Evolutionary conservation across 805 yeast species (phyloP).

Genomic region (Brettanomyces custersianus): DNA sequence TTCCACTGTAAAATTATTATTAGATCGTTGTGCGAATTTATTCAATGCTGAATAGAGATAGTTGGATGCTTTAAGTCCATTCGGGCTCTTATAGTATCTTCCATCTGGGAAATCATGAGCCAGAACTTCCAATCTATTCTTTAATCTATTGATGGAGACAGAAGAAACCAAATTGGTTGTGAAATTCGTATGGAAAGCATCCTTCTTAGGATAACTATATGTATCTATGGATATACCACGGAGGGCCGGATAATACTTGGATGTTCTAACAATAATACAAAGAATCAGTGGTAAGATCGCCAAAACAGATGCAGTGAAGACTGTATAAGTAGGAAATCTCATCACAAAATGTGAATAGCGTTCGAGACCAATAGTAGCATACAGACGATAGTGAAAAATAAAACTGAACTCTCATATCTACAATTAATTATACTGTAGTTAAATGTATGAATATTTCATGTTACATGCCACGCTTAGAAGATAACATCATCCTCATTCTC

Average conservation of each 20-base stretch:
- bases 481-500: conserved; percentile 31
- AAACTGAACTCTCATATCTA: too few species aligned
- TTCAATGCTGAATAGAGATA: conserved; percentile 53
- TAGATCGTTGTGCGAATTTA: conserved; percentile 17
- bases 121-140: conserved; percentile 3
- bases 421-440: too few species aligned
- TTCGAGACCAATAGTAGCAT: too few species aligned
- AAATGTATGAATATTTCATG: neutral
- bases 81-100: conserved; percentile 63
- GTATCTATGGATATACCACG: conserved; percentile 5
- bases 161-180: conserved; percentile 24
- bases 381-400: too few species aligned
- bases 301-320: too few species aligned
- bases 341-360: too few species aligned
- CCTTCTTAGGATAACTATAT: conserved; percentile 46
- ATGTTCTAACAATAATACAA: conserved; percentile 1
- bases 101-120: conserved; percentile 30
- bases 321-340: too few species aligned
- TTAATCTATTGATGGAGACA: conserved; percentile 1
- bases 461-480: conserved; percentile 15
- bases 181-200: conserved; percentile 22
- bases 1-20: conserved; percentile 26
- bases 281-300: neutral
- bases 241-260: conserved; percentile 3
- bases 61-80: conserved; percentile 62